These are phyloP conservation scores for Nothophoma quercina DNA, from an alignment of 2,329 filamentous ascomycete genomes.

Conservation along the genomic window DNA sequence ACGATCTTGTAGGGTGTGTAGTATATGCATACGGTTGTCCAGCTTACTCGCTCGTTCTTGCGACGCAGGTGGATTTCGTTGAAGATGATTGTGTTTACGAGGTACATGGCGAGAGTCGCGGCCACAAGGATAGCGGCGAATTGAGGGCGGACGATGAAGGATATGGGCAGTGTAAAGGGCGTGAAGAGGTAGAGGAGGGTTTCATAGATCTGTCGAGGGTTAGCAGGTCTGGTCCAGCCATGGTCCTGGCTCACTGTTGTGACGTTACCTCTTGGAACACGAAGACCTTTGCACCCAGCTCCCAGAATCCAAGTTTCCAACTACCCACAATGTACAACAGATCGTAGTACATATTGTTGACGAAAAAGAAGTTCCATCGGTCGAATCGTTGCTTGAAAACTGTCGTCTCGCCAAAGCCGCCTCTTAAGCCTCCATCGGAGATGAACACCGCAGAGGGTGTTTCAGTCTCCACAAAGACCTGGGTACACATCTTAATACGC, in stretches of 20 bases:
- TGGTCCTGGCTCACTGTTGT: too few relatives aligned
- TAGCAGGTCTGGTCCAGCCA: too few relatives aligned
- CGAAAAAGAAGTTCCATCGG: constrained; percentile 63
- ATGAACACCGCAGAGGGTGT: constrained; percentile 57
- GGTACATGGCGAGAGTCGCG: constrained; percentile 53
- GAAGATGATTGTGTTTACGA: constrained; percentile 56
- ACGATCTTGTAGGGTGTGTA: constrained; percentile 57
- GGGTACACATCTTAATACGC: constrained; percentile 58
- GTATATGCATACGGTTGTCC: constrained; percentile 50
- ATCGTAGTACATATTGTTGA: constrained; percentile 59
- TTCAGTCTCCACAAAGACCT: constrained; percentile 61
- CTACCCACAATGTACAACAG: constrained; percentile 56
- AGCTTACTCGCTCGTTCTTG: constrained; percentile 55
- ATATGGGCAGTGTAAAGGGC: constrained; percentile 57
- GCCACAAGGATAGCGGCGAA: constrained; percentile 52
- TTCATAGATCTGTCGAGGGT: too few relatives aligned
- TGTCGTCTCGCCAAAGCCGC: constrained; percentile 62
- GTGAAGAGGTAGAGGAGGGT: constrained; percentile 56
- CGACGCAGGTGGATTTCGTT: constrained; percentile 58
- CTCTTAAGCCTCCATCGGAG: constrained; percentile 50
- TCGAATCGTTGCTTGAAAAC: constrained; percentile 60
- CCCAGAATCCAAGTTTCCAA: constrained; percentile 60
- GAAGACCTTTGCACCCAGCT: constrained; percentile 59
- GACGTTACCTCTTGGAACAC: constrained; percentile 60
- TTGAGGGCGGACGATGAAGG: constrained; percentile 52